Evolutionary conservation across 2,329 filamentous ascomycete genomes (phyloP), one percentile per base, ranked within the genome.

Genomic region (Penicillium sp.): DNA sequence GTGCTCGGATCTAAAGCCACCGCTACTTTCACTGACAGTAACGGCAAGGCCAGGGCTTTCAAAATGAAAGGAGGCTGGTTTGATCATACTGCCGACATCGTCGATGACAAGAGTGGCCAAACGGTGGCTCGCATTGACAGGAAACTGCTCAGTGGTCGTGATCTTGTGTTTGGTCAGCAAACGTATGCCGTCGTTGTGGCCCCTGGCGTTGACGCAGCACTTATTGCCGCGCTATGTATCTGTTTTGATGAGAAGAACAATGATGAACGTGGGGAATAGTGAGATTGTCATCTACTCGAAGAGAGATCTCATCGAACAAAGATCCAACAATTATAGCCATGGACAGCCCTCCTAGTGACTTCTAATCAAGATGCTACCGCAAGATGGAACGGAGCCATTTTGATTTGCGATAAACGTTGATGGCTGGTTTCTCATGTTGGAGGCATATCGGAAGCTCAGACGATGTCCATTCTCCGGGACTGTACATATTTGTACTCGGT

Each of bases 191-290:
- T 90, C 5, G 79, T 78, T 0, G 79, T 90, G 5, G 86, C 86
- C 1, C 84, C 86, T 0, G 83, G 83, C 14, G 83, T 88, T 6
- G 87, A 91, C 64, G 79, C 88, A 71, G 81, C 84, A 4, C 65
- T 90, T 44, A 81, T 90, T 60, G 83, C 79, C 0, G 87, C 86
- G 10, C 75, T 90, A 64, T 89, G 86, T 66, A 85, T 90, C 49
- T 85, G 82, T 56, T 73, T 90, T 56, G 87, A 90, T 59, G 86
- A 89, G 78, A 82, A 81, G 75, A 82, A 86, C 54, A 83, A 85
- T 45, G 79, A 83, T n/a, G 43, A 54, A 29, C 24, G 50, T 5
- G 13, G 44, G 2, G 29, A 31, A 38, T 51, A 51, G 40, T 34
- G 24, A 27, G 5, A 27, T 27, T 27, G 24, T 8, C 8, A 27